Evolutionary conservation across 805 yeast species (phyloP).

Genomic region (Wickerhamiella occidentalis): DNA sequence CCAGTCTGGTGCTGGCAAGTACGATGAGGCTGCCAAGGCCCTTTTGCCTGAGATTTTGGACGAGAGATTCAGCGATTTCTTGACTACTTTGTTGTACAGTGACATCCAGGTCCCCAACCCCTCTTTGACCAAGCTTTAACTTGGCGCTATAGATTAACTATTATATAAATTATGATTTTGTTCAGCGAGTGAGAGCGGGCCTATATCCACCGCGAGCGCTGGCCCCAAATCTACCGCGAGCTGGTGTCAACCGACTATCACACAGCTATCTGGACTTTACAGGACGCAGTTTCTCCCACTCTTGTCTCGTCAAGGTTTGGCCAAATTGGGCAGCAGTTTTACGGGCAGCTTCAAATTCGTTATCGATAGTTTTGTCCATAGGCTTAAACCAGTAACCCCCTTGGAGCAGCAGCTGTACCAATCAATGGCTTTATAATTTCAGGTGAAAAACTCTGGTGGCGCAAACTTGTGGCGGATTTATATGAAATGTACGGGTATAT

Average conservation of each 20-base stretch:
- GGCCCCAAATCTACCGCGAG: too few species aligned
- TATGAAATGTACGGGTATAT: not conserved
- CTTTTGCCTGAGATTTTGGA: constrained; percentile 54
- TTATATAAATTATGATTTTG: too few species aligned
- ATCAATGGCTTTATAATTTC: not conserved
- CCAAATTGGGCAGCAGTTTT: constrained; percentile 7
- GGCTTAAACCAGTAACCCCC: not conserved
- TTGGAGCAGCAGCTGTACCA: too few species aligned
- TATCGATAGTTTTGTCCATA: constrained; percentile 5
- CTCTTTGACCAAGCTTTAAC: constrained; percentile 22
- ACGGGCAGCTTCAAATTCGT: constrained; percentile 5
- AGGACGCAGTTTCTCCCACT: constrained; percentile 7
- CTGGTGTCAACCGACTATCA: too few species aligned
- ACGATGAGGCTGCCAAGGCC: constrained; percentile 42
- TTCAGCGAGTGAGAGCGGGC: too few species aligned
- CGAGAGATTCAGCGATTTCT: constrained; percentile 51
- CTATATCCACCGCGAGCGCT: too few species aligned
- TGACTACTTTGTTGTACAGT: constrained; percentile 53
- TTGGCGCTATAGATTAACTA: not conserved
- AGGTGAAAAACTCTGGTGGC: not conserved
- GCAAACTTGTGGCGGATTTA: not conserved
- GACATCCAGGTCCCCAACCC: constrained; percentile 32
- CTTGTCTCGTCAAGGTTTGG: not conserved
- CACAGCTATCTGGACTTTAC: not conserved
- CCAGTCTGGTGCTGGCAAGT: constrained; percentile 37